Evolutionary conservation across 202 grass and related monocot species (phyloP).

Genomic region (Alloteropsis angusta): DNA sequence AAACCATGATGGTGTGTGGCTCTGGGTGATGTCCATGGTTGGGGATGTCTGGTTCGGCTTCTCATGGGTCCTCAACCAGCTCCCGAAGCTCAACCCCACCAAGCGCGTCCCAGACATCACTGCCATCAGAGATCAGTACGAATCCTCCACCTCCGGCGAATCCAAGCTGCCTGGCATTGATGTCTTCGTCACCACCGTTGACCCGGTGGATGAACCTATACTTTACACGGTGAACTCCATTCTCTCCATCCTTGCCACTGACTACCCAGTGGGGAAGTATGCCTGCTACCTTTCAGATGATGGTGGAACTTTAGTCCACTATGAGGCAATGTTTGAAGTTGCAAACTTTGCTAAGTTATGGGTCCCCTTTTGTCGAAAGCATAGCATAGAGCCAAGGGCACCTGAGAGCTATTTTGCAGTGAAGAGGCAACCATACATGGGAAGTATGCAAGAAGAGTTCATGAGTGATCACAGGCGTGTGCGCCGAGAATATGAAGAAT

Average conservation of each 20-base stretch:
- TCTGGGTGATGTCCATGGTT: constrained; percentile 66
- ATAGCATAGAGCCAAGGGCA: constrained; percentile 57
- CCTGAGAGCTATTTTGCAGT: constrained; percentile 62
- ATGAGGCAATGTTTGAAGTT: constrained; percentile 71
- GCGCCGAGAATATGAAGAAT: constrained; percentile 74
- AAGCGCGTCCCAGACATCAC: constrained; percentile 65
- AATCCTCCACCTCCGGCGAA: constrained; percentile 21
- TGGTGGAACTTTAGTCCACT: constrained; percentile 60
- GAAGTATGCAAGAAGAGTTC: constrained; percentile 40
- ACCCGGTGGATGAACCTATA: constrained; percentile 70
- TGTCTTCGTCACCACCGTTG: constrained; percentile 74
- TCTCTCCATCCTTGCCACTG: constrained; percentile 77
- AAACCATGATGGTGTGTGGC: constrained; percentile 58
- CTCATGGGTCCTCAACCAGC: constrained; percentile 80
- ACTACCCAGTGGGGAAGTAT: constrained; percentile 75
- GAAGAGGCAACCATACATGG: constrained; percentile 48
- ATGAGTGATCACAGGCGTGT: constrained; percentile 54
- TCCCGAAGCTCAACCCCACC: constrained; percentile 61
- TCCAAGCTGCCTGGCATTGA: constrained; percentile 65
- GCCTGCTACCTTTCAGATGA: constrained; percentile 87
- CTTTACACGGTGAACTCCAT: constrained; percentile 71
- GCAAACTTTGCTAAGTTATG: constrained; percentile 50
- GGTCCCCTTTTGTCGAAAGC: constrained; percentile 78
- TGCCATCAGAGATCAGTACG: constrained; percentile 45
- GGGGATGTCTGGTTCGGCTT: constrained; percentile 79